Evolutionary conservation across 2,329 filamentous ascomycete genomes (phyloP).

Genomic region (Daldinia eschscholtzii): DNA sequence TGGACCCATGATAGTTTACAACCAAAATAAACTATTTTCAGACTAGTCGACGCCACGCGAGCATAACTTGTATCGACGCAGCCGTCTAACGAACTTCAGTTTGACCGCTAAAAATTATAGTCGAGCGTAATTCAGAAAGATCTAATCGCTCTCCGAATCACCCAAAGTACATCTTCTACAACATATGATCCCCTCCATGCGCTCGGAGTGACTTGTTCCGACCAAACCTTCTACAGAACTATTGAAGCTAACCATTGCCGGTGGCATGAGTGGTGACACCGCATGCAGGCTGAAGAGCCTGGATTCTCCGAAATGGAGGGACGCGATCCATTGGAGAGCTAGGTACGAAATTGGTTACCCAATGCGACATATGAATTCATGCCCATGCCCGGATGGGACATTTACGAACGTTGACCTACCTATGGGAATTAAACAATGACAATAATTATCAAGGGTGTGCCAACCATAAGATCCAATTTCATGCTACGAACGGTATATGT

Average conservation of each 20-base stretch:
- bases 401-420: slow-evolving; percentile 14
- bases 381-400: slow-evolving; percentile 27
- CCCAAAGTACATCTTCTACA: slow-evolving; percentile 3
- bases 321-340: slow-evolving; percentile 27
- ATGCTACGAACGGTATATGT: background rate
- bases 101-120: background rate
- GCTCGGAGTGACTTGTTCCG: slow-evolving; percentile 39
- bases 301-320: slow-evolving; percentile 24
- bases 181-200: slow-evolving; percentile 24
- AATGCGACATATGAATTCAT: slow-evolving; percentile 35
- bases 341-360: slow-evolving; percentile 32
- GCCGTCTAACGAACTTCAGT: background rate
- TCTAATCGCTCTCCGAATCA: background rate
- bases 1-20: slow-evolving; percentile 23
- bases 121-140: background rate
- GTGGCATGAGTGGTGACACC: slow-evolving; percentile 40
- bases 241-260: slow-evolving; percentile 23
- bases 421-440: slow-evolving; percentile 10
- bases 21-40: background rate
- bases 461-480: background rate
- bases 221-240: slow-evolving; percentile 21
- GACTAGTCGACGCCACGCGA: slow-evolving; percentile 6
- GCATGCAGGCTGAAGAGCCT: slow-evolving; percentile 37
- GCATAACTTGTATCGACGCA: background rate
- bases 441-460: slow-evolving; percentile 7